Evolutionary conservation across 108 stramenopile genomes (phyloP), one percentile per base, ranked within the genome.

Genomic region (Discostella pseudostelligera): DNA sequence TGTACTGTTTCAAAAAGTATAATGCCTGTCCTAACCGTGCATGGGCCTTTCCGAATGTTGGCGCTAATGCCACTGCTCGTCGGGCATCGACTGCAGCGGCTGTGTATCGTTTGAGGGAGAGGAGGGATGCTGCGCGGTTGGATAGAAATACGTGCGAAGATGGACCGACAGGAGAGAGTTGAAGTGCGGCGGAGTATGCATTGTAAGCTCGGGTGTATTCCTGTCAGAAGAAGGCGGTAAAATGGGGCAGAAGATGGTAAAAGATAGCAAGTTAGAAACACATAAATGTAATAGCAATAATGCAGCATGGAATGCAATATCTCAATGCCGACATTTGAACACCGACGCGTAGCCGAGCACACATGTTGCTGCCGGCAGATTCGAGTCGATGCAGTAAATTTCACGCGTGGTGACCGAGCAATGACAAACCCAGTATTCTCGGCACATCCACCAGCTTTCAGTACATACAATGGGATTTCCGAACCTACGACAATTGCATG

Each of bases 31-130:
- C 94, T 53, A 95, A 69, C 6, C 93, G 85, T 13, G 92, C 89
- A 69, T 95, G 93, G 3, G 96, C 97, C 81, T 98, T 96, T 35
- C 96, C 84, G 81, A 96, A 98, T 8, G 87, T 91, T 5, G 90
- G 89, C 43, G 91, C 90, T 57, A 94, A 44, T 21, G 88, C 88
- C 58, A 89, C 80, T 43, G 93, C 93, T 14, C 93, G 84, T 5
- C 84, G 75, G 6, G 90, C 88, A 63, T 94, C 93, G 1, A 83
- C 87, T 21, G 89, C 89, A 0, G 93, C 93, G 7, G 86, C 87
- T 0, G 85, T 77, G 65, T 94, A 94, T 50, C 88, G 80, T 63
- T 90, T 89, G 14, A 95, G 69, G 25, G 82, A 85, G 7, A 92
- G 65, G 58, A 90, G 80, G 8, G 94, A 86, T 8, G 94, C 94